Evolutionary conservation across 2,329 filamentous ascomycete species (phyloP).

Genomic region (Fusarium continuum): DNA sequence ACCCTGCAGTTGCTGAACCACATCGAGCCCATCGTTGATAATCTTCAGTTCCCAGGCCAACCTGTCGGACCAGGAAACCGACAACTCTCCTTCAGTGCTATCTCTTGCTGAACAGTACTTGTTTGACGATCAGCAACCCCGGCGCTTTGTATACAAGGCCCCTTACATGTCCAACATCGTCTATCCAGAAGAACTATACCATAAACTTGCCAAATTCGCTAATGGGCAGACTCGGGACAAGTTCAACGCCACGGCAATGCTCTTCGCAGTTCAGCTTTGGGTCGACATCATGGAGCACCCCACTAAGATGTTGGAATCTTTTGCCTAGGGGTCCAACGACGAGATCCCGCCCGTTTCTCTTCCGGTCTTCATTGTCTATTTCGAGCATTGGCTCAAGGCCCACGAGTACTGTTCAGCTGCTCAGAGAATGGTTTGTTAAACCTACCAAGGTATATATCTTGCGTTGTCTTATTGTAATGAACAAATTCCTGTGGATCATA

Average conservation of each 20-base stretch:
- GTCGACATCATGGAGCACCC: neutral
- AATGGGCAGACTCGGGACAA: neutral
- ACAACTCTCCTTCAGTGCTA: rapidly evolving
- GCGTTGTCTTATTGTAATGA: too few relatives aligned
- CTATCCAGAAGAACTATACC: neutral
- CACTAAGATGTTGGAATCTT: neutral
- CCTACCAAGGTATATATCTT: too few relatives aligned
- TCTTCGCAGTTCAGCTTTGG: neutral
- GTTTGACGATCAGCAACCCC: neutral
- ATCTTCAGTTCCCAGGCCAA: neutral
- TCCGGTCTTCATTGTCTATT: rapidly evolving
- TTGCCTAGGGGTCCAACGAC: too few relatives aligned
- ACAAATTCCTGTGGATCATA: too few relatives aligned
- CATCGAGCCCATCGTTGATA: neutral
- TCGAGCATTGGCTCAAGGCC: neutral
- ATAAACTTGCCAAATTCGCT: neutral
- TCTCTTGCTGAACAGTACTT: neutral
- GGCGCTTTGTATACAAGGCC: neutral
- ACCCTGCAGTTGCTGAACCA: neutral
- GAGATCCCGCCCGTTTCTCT: neutral
- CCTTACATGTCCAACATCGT: neutral
- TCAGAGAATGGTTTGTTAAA: too few relatives aligned
- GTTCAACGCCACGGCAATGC: neutral
- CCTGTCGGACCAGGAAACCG: neutral
- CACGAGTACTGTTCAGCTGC: too few relatives aligned